Evolutionary conservation across 2,329 filamentous ascomycete genomes (phyloP), one percentile per base, ranked within the genome.

Genomic region (Calcarisporium arbuscula): DNA sequence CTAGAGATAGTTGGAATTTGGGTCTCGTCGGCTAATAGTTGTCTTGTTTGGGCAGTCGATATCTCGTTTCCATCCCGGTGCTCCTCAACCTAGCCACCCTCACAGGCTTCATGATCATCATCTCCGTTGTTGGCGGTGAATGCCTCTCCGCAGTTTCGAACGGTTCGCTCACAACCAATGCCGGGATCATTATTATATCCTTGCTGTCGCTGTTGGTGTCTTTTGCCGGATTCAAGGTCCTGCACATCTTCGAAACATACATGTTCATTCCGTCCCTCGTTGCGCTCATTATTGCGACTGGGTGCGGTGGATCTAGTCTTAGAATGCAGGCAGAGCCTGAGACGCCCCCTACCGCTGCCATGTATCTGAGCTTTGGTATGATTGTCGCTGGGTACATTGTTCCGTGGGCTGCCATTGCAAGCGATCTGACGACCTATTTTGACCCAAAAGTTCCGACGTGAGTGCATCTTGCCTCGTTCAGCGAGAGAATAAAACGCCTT

Each of bases 381-480:
- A 67, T 80, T 33, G 67, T 82, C 5, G 74, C 77, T 1, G 73
- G 72, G 1, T 80, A 78, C 49, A 72, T 80, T 62, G 67, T 82
- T 3, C 76, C 78, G 0, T 82, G 73, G 66, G 72, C 67, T 5
- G 68, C 66, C 3, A 60, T 80, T 17, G 65, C 73, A 1, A 76
- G 72, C 15, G 77, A 81, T 48, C 70, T 80, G 36, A 72, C 72
- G 0, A 75, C 74, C 0, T 82, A 81, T 46, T 66, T 79, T 35
- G 64, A 72, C 33, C 75, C 75, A 16, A 67, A 65, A 34, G 70
- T 70, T 3, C 65, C 72, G 3, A 65, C 64, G 53, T 74, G 51
- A 48, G 65, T 57, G 4, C n/a, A n/a, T n/a, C n/a, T n/a, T 32
- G 7, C 21, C 19, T 11, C 9, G n/a, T n/a, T n/a, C n/a, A n/a